phyloP scores from a whole-genome alignment of 768 basidiomycete species.

The Mycena alexandri region DNA sequence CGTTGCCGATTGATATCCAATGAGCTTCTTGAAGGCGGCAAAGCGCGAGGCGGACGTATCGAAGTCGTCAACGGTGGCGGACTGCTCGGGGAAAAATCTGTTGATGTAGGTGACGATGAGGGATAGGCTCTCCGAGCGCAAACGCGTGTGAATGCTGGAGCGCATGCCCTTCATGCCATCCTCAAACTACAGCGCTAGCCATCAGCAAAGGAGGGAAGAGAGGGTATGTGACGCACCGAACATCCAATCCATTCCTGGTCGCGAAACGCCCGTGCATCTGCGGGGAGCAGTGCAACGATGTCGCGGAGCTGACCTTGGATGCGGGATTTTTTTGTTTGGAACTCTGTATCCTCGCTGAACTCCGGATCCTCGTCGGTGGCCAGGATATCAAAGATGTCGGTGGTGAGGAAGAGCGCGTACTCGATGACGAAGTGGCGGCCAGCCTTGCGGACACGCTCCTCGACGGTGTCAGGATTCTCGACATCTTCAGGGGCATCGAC shows the following conservation, averaged over 20 bases:
- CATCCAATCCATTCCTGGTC: conserved; percentile 7
- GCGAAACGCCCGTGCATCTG: conserved; percentile 7
- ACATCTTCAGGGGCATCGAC: conserved; percentile 6
- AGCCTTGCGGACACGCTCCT: background rate
- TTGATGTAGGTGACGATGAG: background rate
- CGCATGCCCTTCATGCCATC: conserved; percentile 16
- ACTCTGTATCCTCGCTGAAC: conserved; percentile 17
- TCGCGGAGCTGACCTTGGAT: conserved; percentile 24
- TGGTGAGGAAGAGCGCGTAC: conserved; percentile 10
- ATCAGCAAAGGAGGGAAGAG: background rate
- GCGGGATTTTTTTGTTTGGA: conserved; percentile 5
- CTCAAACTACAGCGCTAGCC: conserved; percentile 1
- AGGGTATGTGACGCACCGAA: conserved; percentile 11
- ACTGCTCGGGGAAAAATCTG: too few species aligned
- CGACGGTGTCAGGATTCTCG: conserved; percentile 6
- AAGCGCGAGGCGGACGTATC: conserved; percentile 19
- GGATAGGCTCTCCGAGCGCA: conserved; percentile 11
- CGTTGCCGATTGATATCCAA: conserved; percentile 24
- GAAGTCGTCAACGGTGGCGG: background rate
- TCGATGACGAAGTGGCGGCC: conserved; percentile 19
- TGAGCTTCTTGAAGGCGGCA: conserved; percentile 18
- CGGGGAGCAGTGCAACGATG: conserved; percentile 8
- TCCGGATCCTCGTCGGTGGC: background rate
- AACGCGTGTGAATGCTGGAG: conserved; percentile 12
- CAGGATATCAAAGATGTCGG: background rate